Evolutionary conservation across 2,329 filamentous ascomycete species (phyloP), one percentile per base, ranked within the genome.

Genomic region (Alternaria angustiovoidea): DNA sequence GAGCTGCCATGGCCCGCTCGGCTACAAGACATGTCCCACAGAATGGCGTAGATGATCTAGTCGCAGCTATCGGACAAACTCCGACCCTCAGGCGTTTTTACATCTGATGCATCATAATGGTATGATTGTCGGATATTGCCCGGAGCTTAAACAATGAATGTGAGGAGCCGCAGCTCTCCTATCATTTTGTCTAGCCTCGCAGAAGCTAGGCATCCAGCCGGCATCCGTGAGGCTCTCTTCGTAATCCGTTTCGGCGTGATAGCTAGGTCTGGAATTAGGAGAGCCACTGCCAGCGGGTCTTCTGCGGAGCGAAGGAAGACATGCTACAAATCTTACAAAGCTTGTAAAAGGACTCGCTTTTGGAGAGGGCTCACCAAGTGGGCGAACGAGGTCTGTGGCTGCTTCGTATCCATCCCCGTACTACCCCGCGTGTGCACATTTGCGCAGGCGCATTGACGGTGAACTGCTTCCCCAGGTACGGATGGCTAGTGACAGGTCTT

Each of bases 171-270:
- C 51, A 62, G 22, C 49, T 54, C 55, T 59, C 57, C 54, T 57
- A 57, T 61, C 57, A 51, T 52, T 44, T 46, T 34, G 59, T 53
- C 47, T 47, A 44, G 64, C 47, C 48, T 36, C 32, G n/a, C 38
- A 36, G 22, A 20, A 28, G 51, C 28, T 67, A 54, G 53, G 59
- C 62, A 57, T 46, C 2, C 18, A 65, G 62, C 65, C 63, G 65
- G 62, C 54, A 66, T 61, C 51, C 53, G 61, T 70, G 68, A 65
- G 66, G 66, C 68, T 68, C 66, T 68, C 66, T 60, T 46, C 49
- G 54, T 51, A 47, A 41, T 5, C 8, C 24, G 24, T 20, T 20
- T 43, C 36, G 41, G 51, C 20, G 28, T 18, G 18, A 20, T 51
- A 54, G 43, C 52, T 46, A 47, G 61, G 38, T 36, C 51, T 59